Base-by-base conservation (phyloP, 2,329 filamentous ascomycete species). In the Fusarium brevicatenulatum region DNA sequence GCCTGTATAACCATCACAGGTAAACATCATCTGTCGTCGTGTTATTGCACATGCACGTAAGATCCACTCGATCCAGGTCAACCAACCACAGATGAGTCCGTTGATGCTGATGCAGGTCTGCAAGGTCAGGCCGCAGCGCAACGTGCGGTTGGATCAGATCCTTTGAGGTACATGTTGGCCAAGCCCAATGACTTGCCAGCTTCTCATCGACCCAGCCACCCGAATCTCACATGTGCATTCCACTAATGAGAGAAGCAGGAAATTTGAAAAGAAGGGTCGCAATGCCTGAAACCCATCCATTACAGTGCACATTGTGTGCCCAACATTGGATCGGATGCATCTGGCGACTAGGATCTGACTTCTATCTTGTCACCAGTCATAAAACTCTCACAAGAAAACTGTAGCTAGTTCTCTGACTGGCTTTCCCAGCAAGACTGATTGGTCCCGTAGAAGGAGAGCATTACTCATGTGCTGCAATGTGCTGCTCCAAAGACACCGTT, bases 221-320 rank as follows among this genome's bases (percentile, higher is more conserved):
- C 62, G 32, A 68, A 71, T 73, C 71, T 73, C 66, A 70, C 59
- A 70, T 70, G 70, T 66, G 66, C 66, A 70, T 73, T 70, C 70
- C 66, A 73, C 70, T 67, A 73, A 72, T 72, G 36, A 58, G 55
- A 73, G 53, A 44, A 47, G 56, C 54, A 37, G 53, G 32, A 40
- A 64, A 28, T 54, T 39, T 36, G 30, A 44, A 42, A 59, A 52
- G 28, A 56, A 67, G 57, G 60, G 70, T 70, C 44, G 47, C 49
- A 66, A 58, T 71, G 54, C 57, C 66, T 59, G 47, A 62, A 72
- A 58, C 65, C 70, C 50, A 37, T 55, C 63, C 30, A 25, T 42
- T 50, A 34, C 55, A 37, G 42, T 36, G 15, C 55, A 57, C 23
- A 50, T 42, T 66, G 46, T 34, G 47, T 25, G 47, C 69, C 70